Conservation (phyloP, 2,329 filamentous ascomycete species). For the Sporothrix euskadiensis region DNA sequence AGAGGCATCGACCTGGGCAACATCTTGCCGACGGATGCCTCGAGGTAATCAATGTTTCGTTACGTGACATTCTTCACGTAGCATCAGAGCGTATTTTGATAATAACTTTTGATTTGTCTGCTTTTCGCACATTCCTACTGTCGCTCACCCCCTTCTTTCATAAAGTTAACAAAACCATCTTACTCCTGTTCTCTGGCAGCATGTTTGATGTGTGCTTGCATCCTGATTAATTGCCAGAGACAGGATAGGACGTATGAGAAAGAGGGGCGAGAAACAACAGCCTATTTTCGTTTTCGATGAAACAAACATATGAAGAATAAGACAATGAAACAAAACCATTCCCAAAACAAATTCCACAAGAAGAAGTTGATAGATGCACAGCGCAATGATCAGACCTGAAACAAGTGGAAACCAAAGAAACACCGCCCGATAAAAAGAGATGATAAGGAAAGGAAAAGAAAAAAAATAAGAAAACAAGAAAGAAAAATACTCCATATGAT, state of each 20-base stretch:
- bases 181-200: neutral
- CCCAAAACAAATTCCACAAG: neutral
- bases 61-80: neutral
- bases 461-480: neutral
- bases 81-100: neutral
- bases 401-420: neutral
- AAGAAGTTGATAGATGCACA: neutral
- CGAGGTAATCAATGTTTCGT: neutral
- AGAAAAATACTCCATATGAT: conserved; percentile 14
- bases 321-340: neutral
- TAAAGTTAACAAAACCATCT: neutral
- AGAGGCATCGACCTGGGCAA: neutral
- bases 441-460: neutral
- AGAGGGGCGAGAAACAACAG: neutral
- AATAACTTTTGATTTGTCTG: conserved; percentile 6
- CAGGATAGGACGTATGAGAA: neutral
- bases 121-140: neutral
- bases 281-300: conserved; percentile 5
- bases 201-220: neutral
- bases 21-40: neutral
- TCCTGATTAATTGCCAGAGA: neutral
- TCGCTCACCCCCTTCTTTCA: no score
- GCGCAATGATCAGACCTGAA: conserved; percentile 1
- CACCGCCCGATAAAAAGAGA: neutral
- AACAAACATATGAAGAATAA: neutral